A percentile compares a stretch with the other conserved stretches of the same genome.
phyloP scores from a whole-genome alignment of 73 alveolate genomes.

The Symbiodinium pilosum region DNA sequence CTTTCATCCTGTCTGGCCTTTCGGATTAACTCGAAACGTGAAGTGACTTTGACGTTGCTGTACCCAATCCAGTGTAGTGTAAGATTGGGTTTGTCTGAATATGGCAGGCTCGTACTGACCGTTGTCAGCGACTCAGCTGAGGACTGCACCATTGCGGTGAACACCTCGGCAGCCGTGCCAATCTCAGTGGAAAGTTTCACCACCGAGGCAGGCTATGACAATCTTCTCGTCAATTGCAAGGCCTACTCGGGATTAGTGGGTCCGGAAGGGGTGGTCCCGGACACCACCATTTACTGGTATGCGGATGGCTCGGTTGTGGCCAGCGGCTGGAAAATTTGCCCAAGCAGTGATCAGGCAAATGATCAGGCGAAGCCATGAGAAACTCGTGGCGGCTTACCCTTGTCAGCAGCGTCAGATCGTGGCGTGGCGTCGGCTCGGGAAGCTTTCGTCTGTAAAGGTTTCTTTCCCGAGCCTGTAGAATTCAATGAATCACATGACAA shows the following conservation, averaged over 20 bases:
- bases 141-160: constrained; percentile 74
- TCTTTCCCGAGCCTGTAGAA: too few relatives aligned
- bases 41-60: too few relatives aligned
- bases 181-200: constrained; percentile 21
- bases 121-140: background rate
- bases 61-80: background rate
- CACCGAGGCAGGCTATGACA: constrained; percentile 47
- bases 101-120: background rate
- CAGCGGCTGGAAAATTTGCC: constrained; percentile 60
- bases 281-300: constrained; percentile 61
- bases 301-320: constrained; percentile 30
- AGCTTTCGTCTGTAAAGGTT: too few relatives aligned
- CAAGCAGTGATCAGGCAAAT: background rate
- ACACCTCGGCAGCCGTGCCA: constrained; percentile 60
- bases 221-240: constrained; percentile 47
- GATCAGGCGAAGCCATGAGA: background rate
- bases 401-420: background rate
- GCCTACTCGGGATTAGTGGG: constrained; percentile 44
- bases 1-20: too few relatives aligned
- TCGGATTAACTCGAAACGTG: too few relatives aligned
- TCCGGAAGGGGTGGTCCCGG: constrained; percentile 65
- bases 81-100: too few relatives aligned
- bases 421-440: background rate
- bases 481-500: background rate
- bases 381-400: background rate